Evolutionary conservation across 352 stramenopile species (phyloP), one percentile per base, ranked within the genome.

Genomic region (Phytopythium cucurbitacearum): DNA sequence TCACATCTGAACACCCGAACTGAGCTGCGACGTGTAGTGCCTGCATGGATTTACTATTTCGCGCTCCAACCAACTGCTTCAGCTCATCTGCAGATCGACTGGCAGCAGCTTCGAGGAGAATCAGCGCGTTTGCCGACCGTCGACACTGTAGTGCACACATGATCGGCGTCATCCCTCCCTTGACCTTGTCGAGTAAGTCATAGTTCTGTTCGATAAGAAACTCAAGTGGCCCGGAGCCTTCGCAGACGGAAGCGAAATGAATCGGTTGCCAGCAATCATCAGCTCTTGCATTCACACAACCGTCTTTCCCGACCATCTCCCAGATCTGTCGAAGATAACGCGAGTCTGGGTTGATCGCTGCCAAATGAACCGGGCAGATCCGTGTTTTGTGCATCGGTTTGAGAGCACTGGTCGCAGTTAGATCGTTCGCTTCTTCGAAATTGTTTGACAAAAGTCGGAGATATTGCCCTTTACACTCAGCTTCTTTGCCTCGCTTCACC

Each of bases 341-440:
- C 1, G 58, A 69, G 34, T 89, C 82, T 3, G 81, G 79, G 16
- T 91, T 89, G 49, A 91, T 87, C 2, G 72, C 70, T 7, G 81
- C 78, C 11, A 91, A 51, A 46, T 91, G 81, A 16, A 91, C 49
- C 13, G 81, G 81, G 3, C 75, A 73, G n/a, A 91, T 28, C 21
- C 21, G 21, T 28, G 21, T 28, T 28, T 28, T 28, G 21, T 28
- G 21, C 21, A 28, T 28, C 21, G 21, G 21, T 28, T 28, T 28
- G 21, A 28, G 21, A 28, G 21, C 21, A 28, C 21, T 28, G 21
- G 21, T 28, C 21, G 21, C 21, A 28, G 21, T 28, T 28, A 28
- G 21, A 28, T 28, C 1, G 21, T 28, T 28, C 21, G 21, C 21
- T 28, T 28, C 21, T 28, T 28, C 21, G 21, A 28, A 28, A 2